phyloP scores from a whole-genome alignment of 2,329 filamentous ascomycete species.

The Diaporthe sp. region DNA sequence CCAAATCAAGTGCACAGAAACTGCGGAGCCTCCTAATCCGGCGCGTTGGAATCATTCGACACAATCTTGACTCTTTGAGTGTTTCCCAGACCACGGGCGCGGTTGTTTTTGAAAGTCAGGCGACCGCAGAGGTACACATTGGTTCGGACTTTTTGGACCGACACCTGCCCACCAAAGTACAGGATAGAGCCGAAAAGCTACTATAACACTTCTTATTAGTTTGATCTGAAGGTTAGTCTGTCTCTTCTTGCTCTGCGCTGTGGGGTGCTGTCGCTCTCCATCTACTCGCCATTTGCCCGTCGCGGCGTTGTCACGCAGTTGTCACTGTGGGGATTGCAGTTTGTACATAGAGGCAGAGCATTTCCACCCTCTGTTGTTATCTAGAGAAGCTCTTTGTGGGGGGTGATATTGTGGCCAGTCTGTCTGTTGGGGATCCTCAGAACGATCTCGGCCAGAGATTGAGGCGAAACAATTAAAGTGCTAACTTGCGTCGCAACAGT shows the following conservation, averaged over 20 bases:
- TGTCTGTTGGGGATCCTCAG: neutral
- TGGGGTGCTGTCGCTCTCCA: neutral
- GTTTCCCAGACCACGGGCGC: neutral
- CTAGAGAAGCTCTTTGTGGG: neutral
- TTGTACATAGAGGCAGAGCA: neutral
- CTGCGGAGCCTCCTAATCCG: neutral
- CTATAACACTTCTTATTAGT: neutral
- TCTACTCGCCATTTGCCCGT: neutral
- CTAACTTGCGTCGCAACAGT: neutral
- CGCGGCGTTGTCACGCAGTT: neutral
- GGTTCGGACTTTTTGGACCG: neutral
- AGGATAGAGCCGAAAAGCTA: neutral
- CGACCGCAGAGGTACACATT: neutral
- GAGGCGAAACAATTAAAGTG: neutral
- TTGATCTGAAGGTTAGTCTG: neutral
- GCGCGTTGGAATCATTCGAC: neutral
- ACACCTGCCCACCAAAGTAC: neutral
- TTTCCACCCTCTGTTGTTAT: no score
- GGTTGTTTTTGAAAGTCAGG: neutral
- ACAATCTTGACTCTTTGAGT: neutral
- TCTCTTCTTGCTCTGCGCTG: neutral
- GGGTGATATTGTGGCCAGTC: neutral
- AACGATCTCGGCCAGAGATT: neutral
- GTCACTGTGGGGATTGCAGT: neutral
- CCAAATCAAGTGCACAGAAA: conserved; percentile 3